A percentile compares a stretch with the other conserved stretches of the same genome.
These are phyloP conservation scores for Echinosophora koreensis DNA, from an alignment of 306 rosid species.

Conservation along the genomic window DNA sequence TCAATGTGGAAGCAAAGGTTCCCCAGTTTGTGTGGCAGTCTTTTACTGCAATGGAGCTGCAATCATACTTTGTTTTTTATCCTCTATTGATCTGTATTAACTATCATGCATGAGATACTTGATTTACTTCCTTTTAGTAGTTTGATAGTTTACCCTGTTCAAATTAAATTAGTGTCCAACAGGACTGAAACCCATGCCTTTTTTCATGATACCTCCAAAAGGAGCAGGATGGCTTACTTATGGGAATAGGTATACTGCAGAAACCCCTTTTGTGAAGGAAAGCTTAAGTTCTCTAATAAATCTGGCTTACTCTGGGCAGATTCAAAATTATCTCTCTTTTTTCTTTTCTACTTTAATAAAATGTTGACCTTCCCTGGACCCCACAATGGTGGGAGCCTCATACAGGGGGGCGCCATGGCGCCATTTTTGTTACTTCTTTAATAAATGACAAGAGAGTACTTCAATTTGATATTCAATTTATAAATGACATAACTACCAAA, in stretches of 20 bases:
- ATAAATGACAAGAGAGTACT: background rate
- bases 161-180: conserved; percentile 19
- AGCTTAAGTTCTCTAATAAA: conserved; percentile 12
- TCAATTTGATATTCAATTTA: conserved; percentile 2
- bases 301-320: conserved; percentile 2
- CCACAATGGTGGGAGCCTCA: background rate
- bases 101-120: background rate
- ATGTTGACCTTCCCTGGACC: background rate
- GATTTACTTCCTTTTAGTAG: background rate
- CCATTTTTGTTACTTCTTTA: conserved; percentile 17
- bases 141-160: conserved; percentile 19
- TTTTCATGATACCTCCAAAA: conserved; percentile 13
- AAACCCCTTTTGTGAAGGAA: conserved; percentile 24
- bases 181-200: background rate
- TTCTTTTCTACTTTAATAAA: background rate
- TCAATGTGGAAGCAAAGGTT: conserved; percentile 4
- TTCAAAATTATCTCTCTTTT: background rate
- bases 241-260: conserved; percentile 21
- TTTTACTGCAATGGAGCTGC: background rate
- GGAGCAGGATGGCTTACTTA: conserved; percentile 28
- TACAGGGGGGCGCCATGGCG: background rate
- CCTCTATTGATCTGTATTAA: background rate
- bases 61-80: background rate
- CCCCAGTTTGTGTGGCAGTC: conserved; percentile 1
- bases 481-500: background rate